Evolutionary conservation across 768 basidiomycete genomes (phyloP).

Genomic region (Boletus vinaceobasis): DNA sequence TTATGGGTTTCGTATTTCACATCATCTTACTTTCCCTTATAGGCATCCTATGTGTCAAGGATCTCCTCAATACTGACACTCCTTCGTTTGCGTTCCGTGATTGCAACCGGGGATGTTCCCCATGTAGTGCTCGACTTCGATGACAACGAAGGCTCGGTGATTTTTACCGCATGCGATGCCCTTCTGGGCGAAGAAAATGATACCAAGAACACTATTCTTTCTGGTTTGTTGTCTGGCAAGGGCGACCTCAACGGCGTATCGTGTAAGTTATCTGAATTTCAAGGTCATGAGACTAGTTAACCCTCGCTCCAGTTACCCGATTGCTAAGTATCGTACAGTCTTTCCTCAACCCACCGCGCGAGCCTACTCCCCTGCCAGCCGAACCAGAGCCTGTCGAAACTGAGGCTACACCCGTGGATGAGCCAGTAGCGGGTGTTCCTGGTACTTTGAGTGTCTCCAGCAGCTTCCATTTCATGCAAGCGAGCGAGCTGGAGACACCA

Average conservation of each 20-base stretch:
- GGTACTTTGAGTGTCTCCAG: constrained; percentile 39
- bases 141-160: constrained; percentile 50
- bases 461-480: constrained; percentile 79
- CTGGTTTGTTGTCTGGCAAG: constrained; percentile 52
- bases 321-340: constrained; percentile 54
- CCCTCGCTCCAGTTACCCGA: constrained; percentile 49
- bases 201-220: constrained; percentile 47
- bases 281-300: constrained; percentile 5
- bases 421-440: constrained; percentile 42
- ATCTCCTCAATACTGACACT: constrained; percentile 54
- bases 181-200: constrained; percentile 57
- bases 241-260: constrained; percentile 61
- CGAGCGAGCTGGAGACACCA: constrained; percentile 66
- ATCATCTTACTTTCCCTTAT: constrained; percentile 1
- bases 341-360: constrained; percentile 47
- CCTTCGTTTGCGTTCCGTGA: constrained; percentile 52
- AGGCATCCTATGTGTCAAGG: constrained; percentile 46
- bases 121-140: constrained; percentile 42
- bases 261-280: constrained; percentile 44
- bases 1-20: background rate
- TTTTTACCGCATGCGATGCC: constrained; percentile 50
- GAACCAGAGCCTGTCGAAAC: constrained; percentile 30
- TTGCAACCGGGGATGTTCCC: constrained; percentile 45
- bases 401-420: constrained; percentile 26
- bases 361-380: constrained; percentile 32